Evolutionary conservation across 2,329 filamentous ascomycete species (phyloP), one percentile per base, ranked within the genome.

Genomic region (Neofusicoccum parvum): DNA sequence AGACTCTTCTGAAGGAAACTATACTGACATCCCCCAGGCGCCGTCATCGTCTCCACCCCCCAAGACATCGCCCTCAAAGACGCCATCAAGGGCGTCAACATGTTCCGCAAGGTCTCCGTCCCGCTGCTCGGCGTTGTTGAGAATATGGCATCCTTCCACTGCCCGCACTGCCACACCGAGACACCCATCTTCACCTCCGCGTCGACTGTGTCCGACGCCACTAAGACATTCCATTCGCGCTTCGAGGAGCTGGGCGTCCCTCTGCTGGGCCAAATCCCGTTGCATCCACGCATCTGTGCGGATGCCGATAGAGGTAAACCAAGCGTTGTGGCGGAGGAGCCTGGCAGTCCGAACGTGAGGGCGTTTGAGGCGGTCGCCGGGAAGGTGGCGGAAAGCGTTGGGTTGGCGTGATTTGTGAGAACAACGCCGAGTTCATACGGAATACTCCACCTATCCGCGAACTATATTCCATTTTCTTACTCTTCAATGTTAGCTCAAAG

Each of bases 1-100:
- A 36, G n/a, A 2, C 6, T 20, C 46, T 11, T 32, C 6, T 4
- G 5, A 9, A 27, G 11, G 15, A 32, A 2, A 27, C 5, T 3
- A 4, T 5, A 10, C 20, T 20, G 17, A 50, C 3, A 10, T 17
- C 3, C 43, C 45, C 5, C 62, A 90, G 89, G 90, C 17, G 89
- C 92, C 0, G 83, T 98, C 15, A 92, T 99, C 41, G 89, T 99
- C 1, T 95, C 92, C 0, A 99, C 95, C 0, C 95, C 95, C 2
- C 95, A 99, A 76, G 92, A 96, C 60, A 87, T 99, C 34, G 92
- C 94, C 1, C 86, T 97, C 1, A 92, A 94, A 71, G 95, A 99
- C 73, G 94, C 95, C 0, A 86, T 96, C 20, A 92, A 95, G 71
- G 95, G 95, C 2, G 90, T 97, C 68, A 91, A 92, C 71, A 93